Evolutionary conservation across 1,284 basidiomycete species (phyloP), one percentile per base, ranked within the genome.

Genomic region (Austroboletus novae-zelandiae): DNA sequence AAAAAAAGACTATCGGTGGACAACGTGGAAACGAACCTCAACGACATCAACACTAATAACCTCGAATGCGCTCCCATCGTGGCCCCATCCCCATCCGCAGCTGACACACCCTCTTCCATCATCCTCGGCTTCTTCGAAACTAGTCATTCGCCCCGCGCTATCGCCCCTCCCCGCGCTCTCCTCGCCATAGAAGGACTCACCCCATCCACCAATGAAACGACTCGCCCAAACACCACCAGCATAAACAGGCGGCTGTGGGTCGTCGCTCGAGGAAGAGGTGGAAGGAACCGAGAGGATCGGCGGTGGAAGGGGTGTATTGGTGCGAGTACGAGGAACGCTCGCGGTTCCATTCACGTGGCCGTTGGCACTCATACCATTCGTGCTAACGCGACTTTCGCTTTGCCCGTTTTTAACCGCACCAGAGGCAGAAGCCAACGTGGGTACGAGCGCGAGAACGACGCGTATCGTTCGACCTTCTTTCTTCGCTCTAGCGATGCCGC

Each of bases 51-150:
- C 83, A 29, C 72, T 71, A 23, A 89, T 60, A 42, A 89, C 75
- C 69, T 89, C 86, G 58, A 89, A 76, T 18, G 82, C 86, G 58
- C 83, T 82, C 27, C 86, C 86, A 53, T 88, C 86, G 57, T 89
- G 87, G 6, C 82, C 81, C 55, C 78, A 81, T 32, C 86, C 86
- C 86, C 86, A 89, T 0, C 80, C 79, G 17, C 79, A 80, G 65
- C 85, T 89, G 37, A 79, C 70, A 57, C 87, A 63, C 18, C 75
- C 71, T 48, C 83, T 69, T 23, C 84, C 84, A 60, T 86, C 88
- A 36, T 81, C 78, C 34, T 79, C 76, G 39, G 80, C 80, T 61
- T 81, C 79, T 60, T 52, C 69, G 52, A 57, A 69, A 60, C 57
- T 62, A 58, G 51, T 53, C 60, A 59, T 62, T 50, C 54, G 60